These are phyloP conservation scores for Sordariomycetes sp. DNA, from an alignment of 2,329 filamentous ascomycete species.

Conservation along the genomic window DNA sequence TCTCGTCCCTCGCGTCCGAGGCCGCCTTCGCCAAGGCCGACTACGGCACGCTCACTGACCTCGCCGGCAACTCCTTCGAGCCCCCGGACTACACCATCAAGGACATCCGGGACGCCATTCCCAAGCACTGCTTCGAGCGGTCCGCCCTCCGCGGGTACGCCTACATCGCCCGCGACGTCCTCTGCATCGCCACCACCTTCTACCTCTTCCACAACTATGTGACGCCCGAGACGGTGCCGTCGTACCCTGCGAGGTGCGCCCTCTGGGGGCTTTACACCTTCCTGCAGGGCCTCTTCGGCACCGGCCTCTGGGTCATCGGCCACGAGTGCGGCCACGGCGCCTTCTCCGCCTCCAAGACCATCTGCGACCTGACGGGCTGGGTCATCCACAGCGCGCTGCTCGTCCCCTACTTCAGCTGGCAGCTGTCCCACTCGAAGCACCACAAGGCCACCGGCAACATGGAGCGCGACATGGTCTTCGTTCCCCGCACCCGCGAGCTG, in stretches of 20 bases:
- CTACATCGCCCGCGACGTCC: constrained; percentile 77
- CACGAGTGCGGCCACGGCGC: constrained; percentile 71
- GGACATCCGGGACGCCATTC: constrained; percentile 92
- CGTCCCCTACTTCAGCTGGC: constrained; percentile 98
- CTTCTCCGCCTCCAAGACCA: constrained; percentile 79
- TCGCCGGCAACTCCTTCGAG: constrained; percentile 88
- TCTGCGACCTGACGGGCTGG: constrained; percentile 92
- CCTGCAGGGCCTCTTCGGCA: constrained; percentile 58
- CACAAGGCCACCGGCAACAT: constrained; percentile 98
- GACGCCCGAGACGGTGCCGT: constrained; percentile 72
- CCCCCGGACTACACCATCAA: constrained; percentile 96
- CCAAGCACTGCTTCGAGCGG: constrained; percentile 91
- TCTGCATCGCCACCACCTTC: constrained; percentile 63
- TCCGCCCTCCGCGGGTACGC: constrained; percentile 60
- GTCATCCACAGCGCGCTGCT: constrained; percentile 76
- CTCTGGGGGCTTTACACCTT: constrained; percentile 58
- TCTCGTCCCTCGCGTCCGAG: constrained; percentile 53
- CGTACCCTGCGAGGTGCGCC: constrained; percentile 47
- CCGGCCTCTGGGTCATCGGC: constrained; percentile 57
- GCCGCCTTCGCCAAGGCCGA: constrained; percentile 25
- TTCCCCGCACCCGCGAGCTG: constrained; percentile 80
- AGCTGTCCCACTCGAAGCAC: constrained; percentile 98
- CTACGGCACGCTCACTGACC: constrained; percentile 67
- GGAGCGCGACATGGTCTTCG: constrained; percentile 97
- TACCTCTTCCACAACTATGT: constrained; percentile 81